Evolutionary conservation across 306 rosid species (phyloP).

Genomic region (Quercus wislizeni): DNA sequence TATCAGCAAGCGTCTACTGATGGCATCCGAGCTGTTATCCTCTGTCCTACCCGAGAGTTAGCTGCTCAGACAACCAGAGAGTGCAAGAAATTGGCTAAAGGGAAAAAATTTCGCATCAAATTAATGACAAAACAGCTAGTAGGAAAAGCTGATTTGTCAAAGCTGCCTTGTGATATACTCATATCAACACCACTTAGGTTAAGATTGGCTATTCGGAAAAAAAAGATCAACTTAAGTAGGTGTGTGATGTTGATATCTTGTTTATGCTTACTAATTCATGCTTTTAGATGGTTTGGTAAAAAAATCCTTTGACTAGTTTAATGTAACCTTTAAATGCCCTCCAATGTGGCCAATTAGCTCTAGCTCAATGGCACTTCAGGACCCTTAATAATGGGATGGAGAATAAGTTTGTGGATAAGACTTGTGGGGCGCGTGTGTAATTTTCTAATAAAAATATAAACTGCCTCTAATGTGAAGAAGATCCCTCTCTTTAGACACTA

Average conservation of each 20-base stretch:
- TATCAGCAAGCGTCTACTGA: conserved; percentile 50
- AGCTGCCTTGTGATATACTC: conserved; percentile 70
- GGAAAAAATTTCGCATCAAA: conserved; percentile 59
- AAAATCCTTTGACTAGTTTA: background rate
- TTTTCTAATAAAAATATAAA: background rate
- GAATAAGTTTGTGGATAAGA: too few species aligned
- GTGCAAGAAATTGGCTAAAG: conserved; percentile 77
- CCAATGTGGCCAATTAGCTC: too few species aligned
- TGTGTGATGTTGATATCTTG: conserved; percentile 28
- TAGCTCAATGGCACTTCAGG: too few species aligned
- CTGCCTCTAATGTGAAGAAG: background rate
- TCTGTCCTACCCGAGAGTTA: conserved; percentile 88
- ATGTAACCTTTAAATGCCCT: too few species aligned
- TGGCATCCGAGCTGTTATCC: conserved; percentile 78
- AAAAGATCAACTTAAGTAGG: conserved; percentile 76
- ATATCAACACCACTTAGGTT: conserved; percentile 87
- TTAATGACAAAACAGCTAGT: conserved; percentile 62
- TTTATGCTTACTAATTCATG: background rate
- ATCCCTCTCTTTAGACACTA: background rate
- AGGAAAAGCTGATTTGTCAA: conserved; percentile 67
- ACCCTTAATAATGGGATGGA: too few species aligned
- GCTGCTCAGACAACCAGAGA: conserved; percentile 85
- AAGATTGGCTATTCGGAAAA: conserved; percentile 55
- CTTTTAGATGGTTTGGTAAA: background rate
- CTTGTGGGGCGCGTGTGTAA: too few species aligned